These are phyloP conservation scores for Ramaria rubella DNA, from an alignment of 768 basidiomycete species.

Conservation along the genomic window DNA sequence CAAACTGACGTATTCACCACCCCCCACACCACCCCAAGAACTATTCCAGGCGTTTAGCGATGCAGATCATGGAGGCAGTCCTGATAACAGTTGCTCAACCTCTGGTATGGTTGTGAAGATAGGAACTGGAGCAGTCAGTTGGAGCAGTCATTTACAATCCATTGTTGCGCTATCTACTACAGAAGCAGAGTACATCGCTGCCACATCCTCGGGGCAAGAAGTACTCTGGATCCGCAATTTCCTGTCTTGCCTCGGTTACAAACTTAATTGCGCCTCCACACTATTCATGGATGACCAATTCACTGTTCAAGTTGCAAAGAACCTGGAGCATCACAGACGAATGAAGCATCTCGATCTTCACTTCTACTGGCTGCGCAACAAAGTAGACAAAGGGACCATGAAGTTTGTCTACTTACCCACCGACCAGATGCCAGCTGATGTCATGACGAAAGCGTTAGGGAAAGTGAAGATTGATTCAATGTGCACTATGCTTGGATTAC, in stretches of 20 bases:
- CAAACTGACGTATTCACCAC: too few relatives aligned
- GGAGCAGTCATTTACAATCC: too few relatives aligned
- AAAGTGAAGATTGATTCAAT: not conserved
- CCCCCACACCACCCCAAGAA: too few relatives aligned
- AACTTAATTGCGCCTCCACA: too few relatives aligned
- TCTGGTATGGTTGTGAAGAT: not conserved
- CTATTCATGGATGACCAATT: not conserved
- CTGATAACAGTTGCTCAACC: too few relatives aligned
- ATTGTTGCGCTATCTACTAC: not conserved
- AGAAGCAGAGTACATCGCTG: too few relatives aligned
- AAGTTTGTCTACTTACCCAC: not conserved
- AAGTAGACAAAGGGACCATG: not conserved
- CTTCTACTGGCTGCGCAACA: not conserved
- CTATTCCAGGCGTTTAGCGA: too few relatives aligned
- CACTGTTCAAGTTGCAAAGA: not conserved
- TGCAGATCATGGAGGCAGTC: too few relatives aligned
- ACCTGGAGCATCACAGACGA: not conserved
- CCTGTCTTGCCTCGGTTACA: not conserved
- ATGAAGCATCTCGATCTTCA: slow-evolving; percentile 1
- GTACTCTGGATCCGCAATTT: not conserved
- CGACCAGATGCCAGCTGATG: not conserved
- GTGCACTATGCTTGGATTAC: not conserved
- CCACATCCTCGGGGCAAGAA: too few relatives aligned
- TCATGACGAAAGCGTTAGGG: not conserved
- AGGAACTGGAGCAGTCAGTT: too few relatives aligned